Evolutionary conservation across 306 rosid species (phyloP), one percentile per base, ranked within the genome.

Genomic region (Canavalia gladiata): DNA sequence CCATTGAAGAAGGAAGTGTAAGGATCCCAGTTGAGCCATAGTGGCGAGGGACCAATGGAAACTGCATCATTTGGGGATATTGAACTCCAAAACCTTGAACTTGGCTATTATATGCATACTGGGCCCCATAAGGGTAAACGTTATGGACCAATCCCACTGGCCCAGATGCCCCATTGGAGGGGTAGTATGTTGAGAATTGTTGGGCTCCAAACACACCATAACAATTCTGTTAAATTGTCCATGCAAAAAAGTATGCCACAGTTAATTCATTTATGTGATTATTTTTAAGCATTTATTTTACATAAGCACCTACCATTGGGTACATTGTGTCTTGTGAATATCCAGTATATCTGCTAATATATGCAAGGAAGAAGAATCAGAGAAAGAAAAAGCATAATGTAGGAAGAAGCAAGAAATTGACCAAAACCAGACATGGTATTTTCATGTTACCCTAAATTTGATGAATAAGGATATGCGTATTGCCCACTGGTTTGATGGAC

Each of bases 141-240:
- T 88, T 89, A 42, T 84, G 91, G 84, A 81, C 81, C 79, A 90
- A 76, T 56, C 88, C 89, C 13, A 91, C 65, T 35, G 87, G 60
- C 65, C 92, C 92, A 28, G 94, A 71, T 75, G 85, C 83, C 70
- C 93, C 90, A 63, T 79, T 70, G 1, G 89, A 64, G 2, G 90
- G 39, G 62, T 84, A 86, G 68, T 87, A 86, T 6, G 95, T 93
- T 54, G 90, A 73, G 59, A 87, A 78, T 31, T 87, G 93, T 79
- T 89, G 94, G 34, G 88, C 92, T 39, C 97, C 94, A 84, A 86
- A 89, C 12, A 89, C 79, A 78, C 88, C 64, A 29, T 89, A 90
- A 73, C 86, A 90, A 78, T 82, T 90, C 97, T 92, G 89, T 34
- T 66, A 34, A 50, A 78, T 30, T 46, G 58, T 25, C 42, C 58